Evolutionary conservation across 306 rosid genomes (phyloP).

Genomic region (Fagus sylvatica): DNA sequence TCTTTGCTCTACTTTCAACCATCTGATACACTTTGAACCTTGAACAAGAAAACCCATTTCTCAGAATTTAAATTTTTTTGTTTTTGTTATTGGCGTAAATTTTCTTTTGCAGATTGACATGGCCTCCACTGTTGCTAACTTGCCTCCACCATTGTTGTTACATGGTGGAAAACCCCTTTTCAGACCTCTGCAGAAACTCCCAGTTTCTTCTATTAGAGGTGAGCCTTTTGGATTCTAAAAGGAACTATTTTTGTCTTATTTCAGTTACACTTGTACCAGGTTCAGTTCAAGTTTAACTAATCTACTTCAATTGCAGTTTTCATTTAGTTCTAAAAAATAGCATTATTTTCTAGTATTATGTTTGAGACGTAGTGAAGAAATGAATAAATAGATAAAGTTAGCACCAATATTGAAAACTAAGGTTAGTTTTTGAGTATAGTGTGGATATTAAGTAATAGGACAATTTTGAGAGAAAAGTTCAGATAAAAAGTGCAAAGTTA

Average conservation of each 20-base stretch:
- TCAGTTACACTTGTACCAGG: background rate
- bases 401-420: background rate
- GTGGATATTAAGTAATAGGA: too few species aligned
- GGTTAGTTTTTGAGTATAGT: background rate
- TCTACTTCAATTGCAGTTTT: background rate
- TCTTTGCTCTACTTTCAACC: constrained; percentile 17
- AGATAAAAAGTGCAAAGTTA: too few species aligned
- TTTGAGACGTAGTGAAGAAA: background rate
- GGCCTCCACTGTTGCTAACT: constrained; percentile 68
- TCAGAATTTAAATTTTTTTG: background rate
- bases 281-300: background rate
- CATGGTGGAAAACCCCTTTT: constrained; percentile 38
- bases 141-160: constrained; percentile 55
- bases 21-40: background rate
- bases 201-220: constrained; percentile 38
- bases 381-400: background rate
- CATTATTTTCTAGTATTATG: background rate
- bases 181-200: constrained; percentile 30
- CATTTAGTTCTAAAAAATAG: background rate
- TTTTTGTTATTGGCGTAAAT: background rate
- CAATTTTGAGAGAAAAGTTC: too few species aligned
- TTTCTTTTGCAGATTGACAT: constrained; percentile 29
- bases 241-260: constrained; percentile 3
- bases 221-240: background rate
- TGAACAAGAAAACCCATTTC: background rate